phyloP scores from a whole-genome alignment of 73 alveolate genomes.

The Tetrahymena elliotti region DNA sequence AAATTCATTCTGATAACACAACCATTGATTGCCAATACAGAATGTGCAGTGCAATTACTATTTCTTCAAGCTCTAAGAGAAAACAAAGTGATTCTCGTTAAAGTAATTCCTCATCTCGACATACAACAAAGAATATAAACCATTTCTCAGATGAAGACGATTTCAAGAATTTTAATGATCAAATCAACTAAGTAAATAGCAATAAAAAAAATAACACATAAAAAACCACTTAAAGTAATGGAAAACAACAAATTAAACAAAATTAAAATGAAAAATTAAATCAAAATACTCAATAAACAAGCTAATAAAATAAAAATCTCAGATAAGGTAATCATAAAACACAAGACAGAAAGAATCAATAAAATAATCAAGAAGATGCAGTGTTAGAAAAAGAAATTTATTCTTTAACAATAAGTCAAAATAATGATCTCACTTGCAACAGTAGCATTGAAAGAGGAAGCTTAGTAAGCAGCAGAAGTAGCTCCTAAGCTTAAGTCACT shows the following conservation, averaged over 20 bases:
- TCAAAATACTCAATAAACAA: neutral
- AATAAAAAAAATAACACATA: neutral
- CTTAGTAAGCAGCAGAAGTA: neutral
- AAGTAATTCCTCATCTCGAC: neutral
- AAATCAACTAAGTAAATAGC: neutral
- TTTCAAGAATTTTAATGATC: neutral
- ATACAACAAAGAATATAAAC: neutral
- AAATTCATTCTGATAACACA: neutral
- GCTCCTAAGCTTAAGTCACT: neutral
- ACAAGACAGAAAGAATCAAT: neutral
- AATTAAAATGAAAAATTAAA: neutral
- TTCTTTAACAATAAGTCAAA: neutral
- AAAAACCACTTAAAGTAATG: neutral
- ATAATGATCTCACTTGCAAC: neutral
- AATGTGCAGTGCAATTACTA: neutral
- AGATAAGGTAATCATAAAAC: neutral
- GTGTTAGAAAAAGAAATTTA: neutral
- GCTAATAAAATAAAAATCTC: neutral
- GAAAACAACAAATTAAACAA: neutral
- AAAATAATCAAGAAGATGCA: neutral
- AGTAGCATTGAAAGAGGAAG: neutral
- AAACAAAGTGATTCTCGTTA: neutral
- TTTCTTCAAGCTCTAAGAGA: neutral
- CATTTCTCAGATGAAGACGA: neutral
- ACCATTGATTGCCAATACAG: neutral